phyloP scores from a whole-genome alignment of 179 eudicot species.

The Silene coronaria region DNA sequence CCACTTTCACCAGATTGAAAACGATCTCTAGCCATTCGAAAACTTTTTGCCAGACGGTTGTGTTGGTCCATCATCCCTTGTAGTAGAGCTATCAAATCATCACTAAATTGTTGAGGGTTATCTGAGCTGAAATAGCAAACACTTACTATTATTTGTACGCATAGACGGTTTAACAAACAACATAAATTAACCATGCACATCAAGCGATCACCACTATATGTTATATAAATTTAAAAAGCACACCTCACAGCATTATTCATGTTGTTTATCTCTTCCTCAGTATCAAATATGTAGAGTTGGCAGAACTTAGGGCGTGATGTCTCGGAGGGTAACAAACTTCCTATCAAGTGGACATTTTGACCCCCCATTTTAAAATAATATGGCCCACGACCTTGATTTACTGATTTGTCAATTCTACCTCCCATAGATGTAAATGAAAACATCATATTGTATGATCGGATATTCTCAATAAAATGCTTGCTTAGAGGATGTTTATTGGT shows the following conservation, averaged over 20 bases:
- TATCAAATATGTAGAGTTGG: too few relatives aligned
- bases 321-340: not conserved
- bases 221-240: too few relatives aligned
- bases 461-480: not conserved
- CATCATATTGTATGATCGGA: not conserved
- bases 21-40: conserved; percentile 2
- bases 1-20: not conserved
- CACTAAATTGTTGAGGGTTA: not conserved
- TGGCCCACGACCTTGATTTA: not conserved
- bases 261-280: too few relatives aligned
- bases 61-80: conserved; percentile 14
- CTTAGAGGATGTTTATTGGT: not conserved
- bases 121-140: not conserved
- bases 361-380: not conserved
- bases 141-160: too few relatives aligned
- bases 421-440: not conserved
- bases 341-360: not conserved
- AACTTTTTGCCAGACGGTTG: not conserved
- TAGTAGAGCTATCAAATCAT: not conserved
- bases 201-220: too few relatives aligned
- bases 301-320: too few relatives aligned
- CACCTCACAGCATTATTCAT: too few relatives aligned
- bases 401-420: not conserved
- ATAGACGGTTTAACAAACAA: too few relatives aligned
- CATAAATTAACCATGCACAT: too few relatives aligned